Evolutionary conservation across 2,329 filamentous ascomycete genomes (phyloP).

Genomic region (Chalaropsis thielavioides): DNA sequence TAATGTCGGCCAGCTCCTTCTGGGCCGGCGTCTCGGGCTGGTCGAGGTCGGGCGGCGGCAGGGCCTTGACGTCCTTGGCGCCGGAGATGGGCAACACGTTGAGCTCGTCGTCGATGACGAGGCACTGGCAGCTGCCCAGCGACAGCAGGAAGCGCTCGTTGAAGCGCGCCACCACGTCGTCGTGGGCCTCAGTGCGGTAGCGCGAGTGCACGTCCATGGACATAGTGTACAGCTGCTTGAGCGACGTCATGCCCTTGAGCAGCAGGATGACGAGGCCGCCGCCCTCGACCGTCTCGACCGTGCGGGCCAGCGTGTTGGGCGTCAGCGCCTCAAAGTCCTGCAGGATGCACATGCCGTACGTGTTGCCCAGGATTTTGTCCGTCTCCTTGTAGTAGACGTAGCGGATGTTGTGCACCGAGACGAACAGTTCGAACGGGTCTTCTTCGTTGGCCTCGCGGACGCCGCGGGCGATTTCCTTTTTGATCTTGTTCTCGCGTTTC

Average conservation of each 20-base stretch:
- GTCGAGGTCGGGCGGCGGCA: slow-evolving; percentile 63
- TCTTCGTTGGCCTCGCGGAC: slow-evolving; percentile 83
- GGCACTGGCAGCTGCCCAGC: slow-evolving; percentile 84
- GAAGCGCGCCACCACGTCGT: slow-evolving; percentile 87
- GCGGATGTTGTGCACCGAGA: slow-evolving; percentile 89
- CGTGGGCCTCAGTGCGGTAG: slow-evolving; percentile 91
- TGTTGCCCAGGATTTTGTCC: slow-evolving; percentile 95
- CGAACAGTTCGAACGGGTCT: slow-evolving; percentile 94
- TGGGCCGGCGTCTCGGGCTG: slow-evolving; percentile 56
- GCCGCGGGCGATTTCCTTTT: slow-evolving; percentile 92
- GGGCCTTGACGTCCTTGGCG: slow-evolving; percentile 71
- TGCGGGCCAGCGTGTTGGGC: slow-evolving; percentile 87
- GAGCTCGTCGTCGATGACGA: slow-evolving; percentile 94
- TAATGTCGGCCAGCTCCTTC: slow-evolving; percentile 69
- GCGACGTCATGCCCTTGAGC: slow-evolving; percentile 87
- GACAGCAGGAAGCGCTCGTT: slow-evolving; percentile 96
- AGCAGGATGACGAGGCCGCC: slow-evolving; percentile 82
- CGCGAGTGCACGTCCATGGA: slow-evolving; percentile 97
- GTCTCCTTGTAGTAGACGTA: slow-evolving; percentile 99
- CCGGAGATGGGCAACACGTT: slow-evolving; percentile 96
- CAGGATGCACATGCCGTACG: slow-evolving; percentile 94
- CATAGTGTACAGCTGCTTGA: slow-evolving; percentile 93
- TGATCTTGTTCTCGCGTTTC: slow-evolving; percentile 96
- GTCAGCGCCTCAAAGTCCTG: slow-evolving; percentile 98
- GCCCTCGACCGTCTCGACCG: slow-evolving; percentile 94